Evolutionary conservation across 371 early-diverging fungal genomes (phyloP).

Genomic region (Mucor sp.): DNA sequence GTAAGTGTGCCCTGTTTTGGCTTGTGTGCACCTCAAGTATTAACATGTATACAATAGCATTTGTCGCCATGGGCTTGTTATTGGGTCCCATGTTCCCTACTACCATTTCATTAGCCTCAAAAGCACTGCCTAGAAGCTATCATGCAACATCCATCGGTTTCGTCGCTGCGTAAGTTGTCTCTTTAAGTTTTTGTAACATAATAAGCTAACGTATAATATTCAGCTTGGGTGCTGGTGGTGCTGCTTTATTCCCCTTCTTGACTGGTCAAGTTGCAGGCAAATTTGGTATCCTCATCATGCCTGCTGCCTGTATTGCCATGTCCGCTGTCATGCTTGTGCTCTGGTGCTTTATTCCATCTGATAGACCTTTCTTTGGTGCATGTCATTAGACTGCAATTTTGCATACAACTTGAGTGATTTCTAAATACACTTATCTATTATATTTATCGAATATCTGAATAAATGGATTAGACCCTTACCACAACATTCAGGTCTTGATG

Average conservation of each 20-base stretch:
- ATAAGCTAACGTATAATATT: not conserved
- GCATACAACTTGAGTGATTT: not conserved
- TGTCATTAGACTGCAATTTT: not conserved
- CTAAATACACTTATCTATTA: not conserved
- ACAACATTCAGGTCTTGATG: too few relatives aligned
- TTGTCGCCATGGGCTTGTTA: conserved; percentile 27
- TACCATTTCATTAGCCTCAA: conserved; percentile 34
- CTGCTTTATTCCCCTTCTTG: conserved; percentile 41
- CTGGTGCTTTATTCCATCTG: conserved; percentile 36
- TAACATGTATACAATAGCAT: not conserved
- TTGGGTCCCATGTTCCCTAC: conserved; percentile 45
- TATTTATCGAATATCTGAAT: not conserved
- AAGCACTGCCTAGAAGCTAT: conserved; percentile 31
- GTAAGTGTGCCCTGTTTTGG: not conserved
- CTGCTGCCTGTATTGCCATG: conserved; percentile 26
- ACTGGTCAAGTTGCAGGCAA: conserved; percentile 33
- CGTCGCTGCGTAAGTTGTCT: conserved; percentile 28
- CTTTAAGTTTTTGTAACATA: too few relatives aligned
- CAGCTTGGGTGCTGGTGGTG: conserved; percentile 41
- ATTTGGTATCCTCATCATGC: conserved; percentile 34
- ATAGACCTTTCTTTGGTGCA: conserved; percentile 27
- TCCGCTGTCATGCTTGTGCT: conserved; percentile 23
- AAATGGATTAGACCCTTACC: not conserved
- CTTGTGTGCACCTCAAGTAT: not conserved
- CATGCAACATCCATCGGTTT: conserved; percentile 42